Evolutionary conservation across 2,329 filamentous ascomycete genomes (phyloP), one percentile per base, ranked within the genome.

Genomic region (Rhinocladiella similis): DNA sequence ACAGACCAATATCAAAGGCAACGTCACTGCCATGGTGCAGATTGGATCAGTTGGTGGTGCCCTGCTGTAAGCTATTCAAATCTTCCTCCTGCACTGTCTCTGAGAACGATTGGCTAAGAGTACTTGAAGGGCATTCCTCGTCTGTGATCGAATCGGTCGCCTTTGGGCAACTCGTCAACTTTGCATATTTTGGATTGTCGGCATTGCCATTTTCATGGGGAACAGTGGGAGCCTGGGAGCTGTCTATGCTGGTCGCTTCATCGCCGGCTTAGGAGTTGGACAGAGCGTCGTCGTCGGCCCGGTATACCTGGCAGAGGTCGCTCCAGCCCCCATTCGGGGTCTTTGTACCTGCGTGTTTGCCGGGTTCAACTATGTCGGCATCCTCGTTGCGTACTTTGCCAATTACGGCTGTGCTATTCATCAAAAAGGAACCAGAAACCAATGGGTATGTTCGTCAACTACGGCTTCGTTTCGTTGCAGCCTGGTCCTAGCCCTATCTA

Each of bases 281-380:
- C 72, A 75, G 52, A 76, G 73, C 1, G 70, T 47, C 5, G 74
- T 77, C 1, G 70, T 77, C 13, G 74, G 81, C 0, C 87, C 88
- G 0, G 81, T 89, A 1, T 91, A 90, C 29, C 82, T 91, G 25
- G 85, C 87, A 3, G 88, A 91, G 71, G 85, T 89, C 39, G 82
- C 87, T 0, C 87, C 88, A 0, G 82, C 84, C 1, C 81, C 84
- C 1, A 78, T 90, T 56, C 82, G 88, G 53, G 88, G 89, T 62
- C 81, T 92, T 20, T 91, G 87, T 67, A 90, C 88, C 1, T 86
- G 84, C 66, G 79, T 85, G 20, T 89, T 89, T 68, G 83, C 85
- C 0, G 85, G 85, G 1, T 80, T 87, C 49, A 88, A 92, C 19
- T 92, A 92, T 67, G 72, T 89, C 52, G 89, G 88, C 19, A 90